Evolutionary conservation across 176 grass and related monocot species (phyloP), one percentile per base, ranked within the genome.

Genomic region (Puya raimondii): DNA sequence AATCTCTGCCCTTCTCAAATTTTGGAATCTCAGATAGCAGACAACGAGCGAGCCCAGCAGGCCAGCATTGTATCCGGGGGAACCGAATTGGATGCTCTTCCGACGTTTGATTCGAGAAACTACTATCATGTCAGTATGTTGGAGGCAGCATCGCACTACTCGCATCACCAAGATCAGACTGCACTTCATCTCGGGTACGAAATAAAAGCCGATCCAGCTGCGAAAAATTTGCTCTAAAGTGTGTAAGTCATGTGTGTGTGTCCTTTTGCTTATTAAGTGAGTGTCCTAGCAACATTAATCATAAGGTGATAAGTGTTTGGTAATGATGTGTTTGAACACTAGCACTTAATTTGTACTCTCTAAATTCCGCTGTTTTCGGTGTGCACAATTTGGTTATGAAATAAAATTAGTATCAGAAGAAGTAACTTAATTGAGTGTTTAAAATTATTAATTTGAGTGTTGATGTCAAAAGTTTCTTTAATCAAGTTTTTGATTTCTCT

Each of bases 141-240:
- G 76, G 80, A 75, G 51, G 51, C 79, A 48, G 51, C 74, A 10
- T 70, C 72, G 15, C 84, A 90, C 51, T 85, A 93, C 64, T 61
- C 74, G 16, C 70, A 84, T 12, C 80, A 80, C 20, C 18, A 75
- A 64, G 83, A 88, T 29, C 86, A 90, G 79, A 95, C 91, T 10
- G 81, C 91, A 3, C 91, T 95, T 59, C 86, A 95, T 76, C 86
- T 95, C 64, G 91, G 91, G 2, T 95, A 95, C 20, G 80, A 88
- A 64, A 72, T 95, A 50, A 90, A 95, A 68, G 69, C 67, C 48
- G 66, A 81, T 81, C 59, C 65, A 18, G 17, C 61, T 70, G 78
- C 70, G 51, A 85, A 87, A 70, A 88, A 73, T 68, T 70, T 87
- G 48, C 76, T 89, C 67, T 94, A 82, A 87, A 25, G 50, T 13